Conservation (phyloP, 768 basidiomycete species). For the Goffeauzyma gilvescens region DNA sequence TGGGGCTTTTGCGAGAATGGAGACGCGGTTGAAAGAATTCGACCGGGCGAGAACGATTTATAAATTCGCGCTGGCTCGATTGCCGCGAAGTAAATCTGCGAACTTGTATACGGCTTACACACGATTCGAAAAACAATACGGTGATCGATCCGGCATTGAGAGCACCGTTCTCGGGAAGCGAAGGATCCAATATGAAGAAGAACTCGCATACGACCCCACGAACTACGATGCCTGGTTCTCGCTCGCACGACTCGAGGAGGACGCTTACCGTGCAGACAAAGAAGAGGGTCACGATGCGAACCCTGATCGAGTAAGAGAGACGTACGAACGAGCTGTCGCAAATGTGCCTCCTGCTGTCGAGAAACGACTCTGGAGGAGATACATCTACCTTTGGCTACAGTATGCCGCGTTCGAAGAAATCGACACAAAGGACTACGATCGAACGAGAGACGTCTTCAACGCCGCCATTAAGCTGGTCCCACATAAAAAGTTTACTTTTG, state of each 20-base stretch:
- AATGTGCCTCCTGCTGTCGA: conserved; percentile 87
- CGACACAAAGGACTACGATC: conserved; percentile 74
- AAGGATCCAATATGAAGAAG: conserved; percentile 97
- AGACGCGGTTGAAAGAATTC: conserved; percentile 83
- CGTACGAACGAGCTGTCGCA: conserved; percentile 86
- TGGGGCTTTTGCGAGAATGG: conserved; percentile 88
- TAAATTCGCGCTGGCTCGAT: conserved; percentile 91
- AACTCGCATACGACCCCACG: conserved; percentile 67
- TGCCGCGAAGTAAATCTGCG: conserved; percentile 80
- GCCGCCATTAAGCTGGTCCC: conserved; percentile 75
- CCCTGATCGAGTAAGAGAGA: conserved; percentile 58
- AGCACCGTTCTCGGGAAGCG: conserved; percentile 88
- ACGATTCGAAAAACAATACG: conserved; percentile 95
- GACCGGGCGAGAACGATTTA: conserved; percentile 93
- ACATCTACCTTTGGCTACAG: conserved; percentile 49
- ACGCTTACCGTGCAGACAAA: conserved; percentile 52
- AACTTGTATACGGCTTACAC: conserved; percentile 74
- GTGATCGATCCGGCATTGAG: conserved; percentile 68
- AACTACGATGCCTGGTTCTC: conserved; percentile 99
- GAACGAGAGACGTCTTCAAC: conserved; percentile 79
- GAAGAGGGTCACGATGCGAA: conserved; percentile 43
- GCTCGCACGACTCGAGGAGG: conserved; percentile 80
- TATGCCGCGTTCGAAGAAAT: conserved; percentile 96
- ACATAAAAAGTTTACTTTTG: conserved; percentile 92
- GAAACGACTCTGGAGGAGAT: conserved; percentile 42